Base-by-base conservation (phyloP, 192 early-diverging fungal species). In the Rhizophlyctis rosea region DNA sequence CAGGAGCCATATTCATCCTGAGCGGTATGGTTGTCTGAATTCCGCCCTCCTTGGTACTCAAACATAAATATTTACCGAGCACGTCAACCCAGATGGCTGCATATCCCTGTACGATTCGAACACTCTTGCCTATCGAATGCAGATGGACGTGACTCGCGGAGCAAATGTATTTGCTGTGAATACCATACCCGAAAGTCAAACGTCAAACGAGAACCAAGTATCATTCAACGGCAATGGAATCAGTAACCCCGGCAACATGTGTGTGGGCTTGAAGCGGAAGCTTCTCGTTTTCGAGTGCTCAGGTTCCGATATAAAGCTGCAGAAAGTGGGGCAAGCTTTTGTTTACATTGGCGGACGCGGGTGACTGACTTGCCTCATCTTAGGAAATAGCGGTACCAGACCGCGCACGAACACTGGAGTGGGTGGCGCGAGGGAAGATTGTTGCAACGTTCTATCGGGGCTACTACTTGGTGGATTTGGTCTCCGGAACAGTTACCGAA, bases 71-170 rank as follows among this genome's bases (percentile, higher is more conserved):
- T 44, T 44, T 44, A 18, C 18, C 18, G 39, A 18, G 39, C 7
- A 7, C 39, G 9, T 18, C 39, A 44, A 7, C 18, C 9, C 39
- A 90, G 92, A 92, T 69, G 84, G 82, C 2, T 61, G 77, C 51
- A 85, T 92, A 30, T 86, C 78, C 33, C 76, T 92, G 11, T 86
- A 89, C 71, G 87, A 93, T 74, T 59, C 92, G 57, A 74, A 80
- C 54, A 83, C 90, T 2, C 85, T 91, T 56, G 79, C 84, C 51
- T 70, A 82, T 24, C 72, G 81, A 39, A 87, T 81, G 50, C 81
- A 83, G n/a, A 75, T 95, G 3, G 62, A 61, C 2, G 88, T 85
- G 56, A 87, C 90, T 18, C 84, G 79, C 60, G 91, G 93, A 18
- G 91, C 88, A 0, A 86, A 84, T 51, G 51, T 91, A 34, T 77